These are phyloP conservation scores for Blastobotrys persicus DNA, from an alignment of 1,139 yeast genomes.

Conservation along the genomic window DNA sequence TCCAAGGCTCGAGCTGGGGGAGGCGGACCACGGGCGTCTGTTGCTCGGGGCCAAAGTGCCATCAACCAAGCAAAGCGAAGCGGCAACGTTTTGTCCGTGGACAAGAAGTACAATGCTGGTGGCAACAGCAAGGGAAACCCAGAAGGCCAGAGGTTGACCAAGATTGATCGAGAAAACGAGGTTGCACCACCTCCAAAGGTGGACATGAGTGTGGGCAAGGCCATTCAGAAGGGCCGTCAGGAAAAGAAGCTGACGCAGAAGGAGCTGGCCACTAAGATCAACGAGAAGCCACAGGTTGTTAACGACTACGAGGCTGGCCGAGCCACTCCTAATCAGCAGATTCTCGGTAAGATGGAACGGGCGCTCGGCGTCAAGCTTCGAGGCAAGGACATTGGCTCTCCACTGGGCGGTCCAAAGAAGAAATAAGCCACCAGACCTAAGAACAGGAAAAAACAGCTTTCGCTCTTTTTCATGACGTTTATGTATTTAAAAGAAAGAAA, in stretches of 20 bases:
- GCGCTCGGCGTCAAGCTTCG: slow-evolving; percentile 92
- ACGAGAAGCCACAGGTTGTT: slow-evolving; percentile 92
- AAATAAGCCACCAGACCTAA: slow-evolving; percentile 32
- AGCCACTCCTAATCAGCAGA: slow-evolving; percentile 94
- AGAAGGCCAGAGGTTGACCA: slow-evolving; percentile 94
- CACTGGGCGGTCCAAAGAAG: slow-evolving; percentile 74
- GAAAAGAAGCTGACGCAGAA: slow-evolving; percentile 90
- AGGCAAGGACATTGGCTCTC: slow-evolving; percentile 94
- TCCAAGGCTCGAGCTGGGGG: slow-evolving; percentile 84
- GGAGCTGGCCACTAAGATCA: slow-evolving; percentile 91
- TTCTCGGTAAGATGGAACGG: slow-evolving; percentile 88
- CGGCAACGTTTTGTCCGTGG: slow-evolving; percentile 86
- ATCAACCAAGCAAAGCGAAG: slow-evolving; percentile 91
- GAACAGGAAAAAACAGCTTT: neutral
- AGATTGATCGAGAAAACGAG: slow-evolving; percentile 89
- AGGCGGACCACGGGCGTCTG: slow-evolving; percentile 82
- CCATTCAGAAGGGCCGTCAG: slow-evolving; percentile 81
- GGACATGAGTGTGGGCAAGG: slow-evolving; percentile 80
- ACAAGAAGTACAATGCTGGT: slow-evolving; percentile 82
- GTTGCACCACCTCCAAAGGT: slow-evolving; percentile 91
- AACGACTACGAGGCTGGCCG: slow-evolving; percentile 97
- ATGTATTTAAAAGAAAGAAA: neutral
- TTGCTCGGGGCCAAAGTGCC: slow-evolving; percentile 73
- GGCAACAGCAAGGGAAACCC: slow-evolving; percentile 61
- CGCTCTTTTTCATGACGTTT: neutral